These are phyloP conservation scores for Blastobotrys arbuscula DNA, from an alignment of 1,139 yeast genomes.

Conservation along the genomic window DNA sequence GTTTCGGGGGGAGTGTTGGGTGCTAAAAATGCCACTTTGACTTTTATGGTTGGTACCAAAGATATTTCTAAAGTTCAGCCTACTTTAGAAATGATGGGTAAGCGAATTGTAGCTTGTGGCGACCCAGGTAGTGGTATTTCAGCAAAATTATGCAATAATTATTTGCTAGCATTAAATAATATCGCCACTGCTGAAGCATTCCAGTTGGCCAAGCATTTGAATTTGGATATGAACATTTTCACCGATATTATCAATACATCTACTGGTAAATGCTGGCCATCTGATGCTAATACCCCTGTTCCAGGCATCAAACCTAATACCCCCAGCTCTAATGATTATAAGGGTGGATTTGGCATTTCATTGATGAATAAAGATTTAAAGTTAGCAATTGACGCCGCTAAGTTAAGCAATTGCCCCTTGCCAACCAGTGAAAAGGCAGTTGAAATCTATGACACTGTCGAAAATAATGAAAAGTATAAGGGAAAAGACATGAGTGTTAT, in stretches of 20 bases:
- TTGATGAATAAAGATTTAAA: constrained; percentile 54
- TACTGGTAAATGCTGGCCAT: constrained; percentile 60
- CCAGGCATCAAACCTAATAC: constrained; percentile 44
- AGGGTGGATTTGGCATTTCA: constrained; percentile 52
- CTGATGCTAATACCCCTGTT: constrained; percentile 56
- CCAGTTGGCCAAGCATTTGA: constrained; percentile 51
- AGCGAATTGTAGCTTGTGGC: constrained; percentile 51
- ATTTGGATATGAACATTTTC: constrained; percentile 45
- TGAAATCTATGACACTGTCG: constrained; percentile 29
- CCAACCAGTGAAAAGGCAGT: constrained; percentile 29
- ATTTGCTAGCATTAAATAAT: constrained; percentile 52
- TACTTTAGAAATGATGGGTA: constrained; percentile 47
- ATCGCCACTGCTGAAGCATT: constrained; percentile 58
- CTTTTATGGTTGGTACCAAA: constrained; percentile 49
- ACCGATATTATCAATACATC: constrained; percentile 51
- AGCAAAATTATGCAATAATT: constrained; percentile 56
- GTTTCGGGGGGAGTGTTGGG: constrained; percentile 61
- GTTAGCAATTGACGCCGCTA: constrained; percentile 49
- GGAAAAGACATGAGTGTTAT: constrained; percentile 33
- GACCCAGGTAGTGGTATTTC: constrained; percentile 53
- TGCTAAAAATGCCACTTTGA: constrained; percentile 50
- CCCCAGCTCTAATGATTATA: constrained; percentile 47
- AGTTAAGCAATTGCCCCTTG: constrained; percentile 23
- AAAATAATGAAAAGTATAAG: constrained; percentile 22
- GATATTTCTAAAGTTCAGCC: constrained; percentile 18